Conservation (phyloP, 345 rosid genomes). For the Pugionium dolabratum region DNA sequence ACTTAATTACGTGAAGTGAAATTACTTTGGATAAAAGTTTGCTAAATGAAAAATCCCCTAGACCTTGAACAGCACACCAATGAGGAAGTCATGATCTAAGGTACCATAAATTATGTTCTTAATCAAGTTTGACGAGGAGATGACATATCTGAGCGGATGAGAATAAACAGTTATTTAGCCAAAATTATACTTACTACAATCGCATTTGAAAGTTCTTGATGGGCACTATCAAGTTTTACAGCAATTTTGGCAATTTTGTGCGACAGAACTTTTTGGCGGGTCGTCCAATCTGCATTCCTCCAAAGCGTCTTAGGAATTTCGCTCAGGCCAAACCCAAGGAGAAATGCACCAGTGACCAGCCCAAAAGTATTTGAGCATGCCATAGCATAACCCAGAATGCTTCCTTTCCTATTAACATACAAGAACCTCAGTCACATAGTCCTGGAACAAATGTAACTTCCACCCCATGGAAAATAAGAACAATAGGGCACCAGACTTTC, state of each 20-base stretch:
- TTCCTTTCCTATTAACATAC: conserved; percentile 50
- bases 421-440: conserved; percentile 17
- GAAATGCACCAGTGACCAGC: conserved; percentile 97
- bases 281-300: conserved; percentile 92
- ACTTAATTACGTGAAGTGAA: neutral
- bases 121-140: conserved; percentile 8
- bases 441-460: conserved; percentile 5
- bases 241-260: conserved; percentile 98
- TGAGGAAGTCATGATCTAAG: conserved; percentile 3
- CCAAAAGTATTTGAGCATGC: conserved; percentile 99
- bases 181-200: conserved; percentile 68
- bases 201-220: conserved; percentile 95
- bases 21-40: conserved; percentile 1
- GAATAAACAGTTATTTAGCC: neutral
- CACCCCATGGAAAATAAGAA: neutral
- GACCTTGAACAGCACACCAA: conserved; percentile 11
- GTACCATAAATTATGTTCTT: neutral
- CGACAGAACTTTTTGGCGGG: conserved; percentile 93
- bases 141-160: neutral
- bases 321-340: conserved; percentile 98
- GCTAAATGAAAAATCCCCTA: conserved; percentile 17
- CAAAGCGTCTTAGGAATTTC: conserved; percentile 90
- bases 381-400: conserved; percentile 91
- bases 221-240: conserved; percentile 95
- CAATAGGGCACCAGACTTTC: neutral